A percentile compares a stretch with the other conserved stretches of the same genome.
Evolutionary conservation across 2,329 filamentous ascomycete genomes (phyloP).

Genomic region (Fusarium sp.): DNA sequence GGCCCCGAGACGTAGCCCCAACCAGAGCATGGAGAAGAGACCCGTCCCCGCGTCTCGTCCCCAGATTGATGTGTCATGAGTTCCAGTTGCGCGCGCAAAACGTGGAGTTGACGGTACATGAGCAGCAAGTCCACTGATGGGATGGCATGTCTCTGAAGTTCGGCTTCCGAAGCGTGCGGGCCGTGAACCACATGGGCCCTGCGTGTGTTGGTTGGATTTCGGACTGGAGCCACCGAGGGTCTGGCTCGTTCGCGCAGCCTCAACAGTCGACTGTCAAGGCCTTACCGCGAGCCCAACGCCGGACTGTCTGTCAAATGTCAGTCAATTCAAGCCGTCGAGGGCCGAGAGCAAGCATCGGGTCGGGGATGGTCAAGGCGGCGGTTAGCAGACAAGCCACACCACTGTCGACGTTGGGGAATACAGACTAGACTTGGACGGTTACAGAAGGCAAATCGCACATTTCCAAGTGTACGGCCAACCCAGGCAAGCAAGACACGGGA

Average conservation of each 20-base stretch:
- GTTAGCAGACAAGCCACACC: slow-evolving; percentile 33
- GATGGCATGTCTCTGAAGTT: slow-evolving; percentile 11
- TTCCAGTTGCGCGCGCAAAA: slow-evolving; percentile 15
- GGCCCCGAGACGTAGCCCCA: slow-evolving; percentile 29
- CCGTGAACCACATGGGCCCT: slow-evolving; percentile 7
- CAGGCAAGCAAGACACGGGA: not conserved
- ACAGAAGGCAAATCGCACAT: slow-evolving; percentile 30
- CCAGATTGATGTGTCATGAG: slow-evolving; percentile 38
- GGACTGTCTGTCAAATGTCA: not conserved
- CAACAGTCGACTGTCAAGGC: slow-evolving; percentile 20
- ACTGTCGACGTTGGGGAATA: slow-evolving; percentile 10
- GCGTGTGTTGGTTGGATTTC: slow-evolving; percentile 1
- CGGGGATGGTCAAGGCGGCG: slow-evolving; percentile 4
- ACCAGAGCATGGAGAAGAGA: slow-evolving; percentile 25
- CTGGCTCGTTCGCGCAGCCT: slow-evolving; percentile 27
- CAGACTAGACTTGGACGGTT: slow-evolving; percentile 27
- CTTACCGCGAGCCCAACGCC: slow-evolving; percentile 16
- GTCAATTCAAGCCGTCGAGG: slow-evolving; percentile 20
- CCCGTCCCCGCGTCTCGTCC: slow-evolving; percentile 34
- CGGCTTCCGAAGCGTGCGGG: slow-evolving; percentile 18
- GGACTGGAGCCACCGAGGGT: slow-evolving; percentile 22
- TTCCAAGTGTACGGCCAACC: not conserved
- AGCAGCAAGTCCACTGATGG: slow-evolving; percentile 10
- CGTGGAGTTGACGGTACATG: slow-evolving; percentile 22
- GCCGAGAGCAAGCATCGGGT: slow-evolving; percentile 8